These are phyloP conservation scores for Lasiodiplodia gonubiensis DNA, from an alignment of 2,329 filamentous ascomycete species.

Conservation along the genomic window DNA sequence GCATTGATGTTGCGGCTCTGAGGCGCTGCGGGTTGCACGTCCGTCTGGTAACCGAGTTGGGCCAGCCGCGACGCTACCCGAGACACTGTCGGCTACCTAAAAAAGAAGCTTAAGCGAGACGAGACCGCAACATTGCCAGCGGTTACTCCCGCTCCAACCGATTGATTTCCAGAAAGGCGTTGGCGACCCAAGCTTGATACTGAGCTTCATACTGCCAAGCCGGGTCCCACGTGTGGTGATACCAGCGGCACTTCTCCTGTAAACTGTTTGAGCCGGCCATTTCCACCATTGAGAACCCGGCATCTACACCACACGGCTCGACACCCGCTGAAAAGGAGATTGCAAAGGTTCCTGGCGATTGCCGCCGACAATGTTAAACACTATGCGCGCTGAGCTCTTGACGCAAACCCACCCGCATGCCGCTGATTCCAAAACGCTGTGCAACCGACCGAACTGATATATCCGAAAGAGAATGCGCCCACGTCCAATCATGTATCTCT, in stretches of 20 bases:
- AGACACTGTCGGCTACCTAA: neutral
- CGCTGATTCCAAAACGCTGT: slow-evolving; percentile 19
- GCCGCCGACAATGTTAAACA: slow-evolving; percentile 1
- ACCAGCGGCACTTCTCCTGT: neutral
- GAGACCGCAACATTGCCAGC: slow-evolving; percentile 8
- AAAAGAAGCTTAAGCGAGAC: slow-evolving; percentile 15
- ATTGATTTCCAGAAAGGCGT: slow-evolving; percentile 11
- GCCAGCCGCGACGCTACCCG: slow-evolving; percentile 15
- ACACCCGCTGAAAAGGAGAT: slow-evolving; percentile 6
- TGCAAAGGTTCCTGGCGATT: slow-evolving; percentile 10
- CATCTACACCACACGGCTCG: neutral
- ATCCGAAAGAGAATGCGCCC: slow-evolving; percentile 10
- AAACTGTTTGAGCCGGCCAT: neutral
- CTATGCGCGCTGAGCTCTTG: slow-evolving; percentile 4
- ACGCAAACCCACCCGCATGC: slow-evolving; percentile 15
- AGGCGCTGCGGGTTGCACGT: slow-evolving; percentile 19
- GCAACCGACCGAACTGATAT: slow-evolving; percentile 16
- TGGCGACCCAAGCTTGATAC: slow-evolving; percentile 17
- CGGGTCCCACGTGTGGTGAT: neutral
- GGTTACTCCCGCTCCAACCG: slow-evolving; percentile 20
- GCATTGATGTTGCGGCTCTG: slow-evolving; percentile 26
- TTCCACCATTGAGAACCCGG: slow-evolving; percentile 7
- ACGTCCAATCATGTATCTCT: slow-evolving; percentile 9
- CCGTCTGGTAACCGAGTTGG: slow-evolving; percentile 9
- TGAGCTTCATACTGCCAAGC: slow-evolving; percentile 24